Evolutionary conservation across 345 rosid species (phyloP).

Genomic region (Hevea brasiliensis): DNA sequence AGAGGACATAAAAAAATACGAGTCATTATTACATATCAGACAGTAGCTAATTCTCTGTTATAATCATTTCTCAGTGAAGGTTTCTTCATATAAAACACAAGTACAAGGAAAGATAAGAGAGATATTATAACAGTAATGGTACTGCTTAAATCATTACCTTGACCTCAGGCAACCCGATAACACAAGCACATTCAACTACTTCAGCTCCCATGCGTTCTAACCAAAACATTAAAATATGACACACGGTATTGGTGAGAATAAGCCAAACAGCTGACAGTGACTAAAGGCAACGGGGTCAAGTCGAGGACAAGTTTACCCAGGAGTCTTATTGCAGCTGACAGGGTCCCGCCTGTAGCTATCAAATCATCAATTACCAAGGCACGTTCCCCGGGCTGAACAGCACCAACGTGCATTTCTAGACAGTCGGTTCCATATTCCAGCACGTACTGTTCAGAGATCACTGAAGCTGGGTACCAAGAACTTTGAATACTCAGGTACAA

Average conservation of each 20-base stretch:
- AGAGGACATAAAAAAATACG: neutral
- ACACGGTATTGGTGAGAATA: neutral
- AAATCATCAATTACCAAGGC: constrained; percentile 75
- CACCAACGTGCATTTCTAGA: constrained; percentile 77
- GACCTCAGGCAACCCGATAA: constrained; percentile 71
- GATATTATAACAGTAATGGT: too few species aligned
- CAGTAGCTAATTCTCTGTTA: too few species aligned
- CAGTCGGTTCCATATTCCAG: constrained; percentile 90
- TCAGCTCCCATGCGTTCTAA: constrained; percentile 65
- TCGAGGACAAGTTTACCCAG: constrained; percentile 41
- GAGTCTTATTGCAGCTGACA: constrained; percentile 77
- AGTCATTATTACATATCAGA: too few species aligned
- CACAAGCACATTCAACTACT: constrained; percentile 75
- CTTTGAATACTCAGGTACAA: neutral
- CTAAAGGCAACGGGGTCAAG: neutral
- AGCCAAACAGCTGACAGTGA: neutral
- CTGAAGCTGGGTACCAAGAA: constrained; percentile 49
- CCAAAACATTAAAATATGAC: neutral
- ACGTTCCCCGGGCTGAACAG: constrained; percentile 65
- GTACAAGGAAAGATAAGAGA: too few species aligned
- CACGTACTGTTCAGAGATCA: constrained; percentile 63
- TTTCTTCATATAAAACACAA: too few species aligned
- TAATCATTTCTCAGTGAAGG: too few species aligned
- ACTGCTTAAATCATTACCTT: constrained; percentile 42
- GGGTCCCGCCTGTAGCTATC: constrained; percentile 88